These are phyloP conservation scores for Capsicum chinense DNA, from an alignment of 257 asterid genomes.

Conservation along the genomic window DNA sequence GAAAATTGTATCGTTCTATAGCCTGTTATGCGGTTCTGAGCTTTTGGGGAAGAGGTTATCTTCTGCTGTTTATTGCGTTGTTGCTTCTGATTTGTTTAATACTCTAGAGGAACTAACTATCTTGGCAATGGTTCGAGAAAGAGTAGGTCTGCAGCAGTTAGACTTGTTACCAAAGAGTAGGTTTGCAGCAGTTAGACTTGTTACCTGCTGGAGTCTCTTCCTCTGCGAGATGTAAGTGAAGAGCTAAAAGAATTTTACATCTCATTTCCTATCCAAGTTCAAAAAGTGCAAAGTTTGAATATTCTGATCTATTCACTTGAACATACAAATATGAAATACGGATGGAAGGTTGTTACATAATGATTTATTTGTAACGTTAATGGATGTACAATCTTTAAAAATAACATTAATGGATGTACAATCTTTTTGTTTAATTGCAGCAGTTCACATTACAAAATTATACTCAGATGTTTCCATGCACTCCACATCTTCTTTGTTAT, in stretches of 20 bases:
- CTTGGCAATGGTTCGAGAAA: constrained; percentile 97
- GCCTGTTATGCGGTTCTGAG: constrained; percentile 88
- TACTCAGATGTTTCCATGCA: constrained; percentile 22
- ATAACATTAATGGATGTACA: too few species aligned
- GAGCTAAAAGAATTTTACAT: constrained; percentile 13
- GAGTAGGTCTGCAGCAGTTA: constrained; percentile 83
- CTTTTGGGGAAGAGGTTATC: constrained; percentile 64
- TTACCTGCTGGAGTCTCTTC: constrained; percentile 76
- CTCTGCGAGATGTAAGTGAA: constrained; percentile 86
- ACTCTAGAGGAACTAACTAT: constrained; percentile 75
- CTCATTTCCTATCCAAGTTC: constrained; percentile 13
- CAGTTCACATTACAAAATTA: not conserved
- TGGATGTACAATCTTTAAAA: not conserved
- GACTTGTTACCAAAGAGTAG: constrained; percentile 67
- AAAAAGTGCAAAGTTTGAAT: constrained; percentile 5
- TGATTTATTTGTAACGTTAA: constrained; percentile 2
- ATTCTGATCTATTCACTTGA: constrained; percentile 4
- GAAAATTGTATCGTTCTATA: constrained; percentile 82
- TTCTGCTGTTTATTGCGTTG: constrained; percentile 76
- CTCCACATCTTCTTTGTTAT: not conserved
- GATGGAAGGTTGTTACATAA: not conserved
- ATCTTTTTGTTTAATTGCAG: not conserved
- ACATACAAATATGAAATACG: not conserved
- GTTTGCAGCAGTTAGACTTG: too few species aligned
- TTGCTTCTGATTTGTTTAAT: constrained; percentile 70